phyloP scores from a whole-genome alignment of 2,329 filamentous ascomycete genomes.

The Setomelanomma holmii region DNA sequence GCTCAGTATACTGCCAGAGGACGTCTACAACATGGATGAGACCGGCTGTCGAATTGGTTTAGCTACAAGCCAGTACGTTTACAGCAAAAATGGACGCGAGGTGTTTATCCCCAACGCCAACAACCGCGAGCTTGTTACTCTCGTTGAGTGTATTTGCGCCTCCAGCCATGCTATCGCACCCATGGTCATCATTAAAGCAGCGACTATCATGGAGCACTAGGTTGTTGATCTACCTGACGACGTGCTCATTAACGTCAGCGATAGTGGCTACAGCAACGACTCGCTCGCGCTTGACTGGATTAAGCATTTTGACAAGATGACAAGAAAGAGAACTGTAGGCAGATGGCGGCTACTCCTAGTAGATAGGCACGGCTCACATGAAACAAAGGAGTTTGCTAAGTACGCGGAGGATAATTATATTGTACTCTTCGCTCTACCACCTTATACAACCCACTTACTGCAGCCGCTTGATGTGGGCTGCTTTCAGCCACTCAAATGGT shows the following conservation, averaged over 20 bases:
- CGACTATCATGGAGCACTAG: conserved; percentile 5
- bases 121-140: conserved; percentile 3
- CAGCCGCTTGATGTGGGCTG: too few species aligned
- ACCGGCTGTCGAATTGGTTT: conserved; percentile 5
- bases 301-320: conserved; percentile 46
- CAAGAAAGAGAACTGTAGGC: conserved; percentile 25
- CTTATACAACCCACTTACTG: conserved; percentile 9
- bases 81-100: not conserved
- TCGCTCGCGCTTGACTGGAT: conserved; percentile 42
- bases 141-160: conserved; percentile 2
- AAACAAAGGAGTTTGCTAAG: conserved; percentile 43
- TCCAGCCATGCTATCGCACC: not conserved
- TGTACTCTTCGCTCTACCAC: conserved; percentile 1
- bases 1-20: not conserved
- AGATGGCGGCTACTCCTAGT: conserved; percentile 46
- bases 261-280: conserved; percentile 45
- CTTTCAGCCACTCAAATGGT: conserved; percentile 9
- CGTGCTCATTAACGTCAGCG: conserved; percentile 17
- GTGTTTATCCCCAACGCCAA: conserved; percentile 4
- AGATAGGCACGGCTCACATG: conserved; percentile 45
- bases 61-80: conserved; percentile 3
- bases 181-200: conserved; percentile 3
- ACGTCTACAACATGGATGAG: too few species aligned
- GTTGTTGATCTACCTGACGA: conserved; percentile 4
- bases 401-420: conserved; percentile 44